A percentile compares a stretch with the other conserved stretches of the same genome.
These are phyloP conservation scores for Saturnispora silvae DNA, from an alignment of 805 yeast species.

Conservation along the genomic window DNA sequence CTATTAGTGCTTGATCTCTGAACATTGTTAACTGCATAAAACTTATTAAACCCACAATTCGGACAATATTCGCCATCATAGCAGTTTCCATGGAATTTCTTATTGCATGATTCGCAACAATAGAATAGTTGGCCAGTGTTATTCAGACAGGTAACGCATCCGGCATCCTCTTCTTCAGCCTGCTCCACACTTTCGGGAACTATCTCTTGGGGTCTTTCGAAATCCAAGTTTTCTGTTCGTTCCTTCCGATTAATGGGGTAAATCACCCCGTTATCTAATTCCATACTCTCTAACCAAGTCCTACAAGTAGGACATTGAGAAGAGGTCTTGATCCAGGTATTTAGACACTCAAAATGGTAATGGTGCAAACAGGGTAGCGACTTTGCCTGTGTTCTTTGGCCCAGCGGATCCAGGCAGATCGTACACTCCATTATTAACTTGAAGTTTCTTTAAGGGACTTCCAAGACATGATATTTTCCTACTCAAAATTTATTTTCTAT, in stretches of 20 bases:
- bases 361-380: constrained; percentile 26
- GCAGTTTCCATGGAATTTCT: constrained; percentile 25
- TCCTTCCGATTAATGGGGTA: background rate
- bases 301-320: constrained; percentile 24
- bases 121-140: constrained; percentile 21
- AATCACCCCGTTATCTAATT: background rate
- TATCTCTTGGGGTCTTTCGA: constrained; percentile 7
- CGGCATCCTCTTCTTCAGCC: constrained; percentile 2
- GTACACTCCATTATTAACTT: constrained; percentile 21
- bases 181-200: too few species aligned
- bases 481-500: background rate
- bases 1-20: constrained; percentile 11
- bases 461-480: too few species aligned
- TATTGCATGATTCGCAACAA: constrained; percentile 25
- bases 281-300: constrained; percentile 6
- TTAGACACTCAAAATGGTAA: constrained; percentile 28
- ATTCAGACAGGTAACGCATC: constrained; percentile 10
- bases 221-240: constrained; percentile 6
- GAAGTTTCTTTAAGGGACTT: too few species aligned
- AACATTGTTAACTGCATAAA: constrained; percentile 9
- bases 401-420: constrained; percentile 23
- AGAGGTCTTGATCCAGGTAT: constrained; percentile 27
- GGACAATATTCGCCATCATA: constrained; percentile 25
- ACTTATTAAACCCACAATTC: constrained; percentile 24
- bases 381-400: constrained; percentile 17